Evolutionary conservation across 2,329 filamentous ascomycete genomes (phyloP).

Genomic region (Tolypocladium capitatum): DNA sequence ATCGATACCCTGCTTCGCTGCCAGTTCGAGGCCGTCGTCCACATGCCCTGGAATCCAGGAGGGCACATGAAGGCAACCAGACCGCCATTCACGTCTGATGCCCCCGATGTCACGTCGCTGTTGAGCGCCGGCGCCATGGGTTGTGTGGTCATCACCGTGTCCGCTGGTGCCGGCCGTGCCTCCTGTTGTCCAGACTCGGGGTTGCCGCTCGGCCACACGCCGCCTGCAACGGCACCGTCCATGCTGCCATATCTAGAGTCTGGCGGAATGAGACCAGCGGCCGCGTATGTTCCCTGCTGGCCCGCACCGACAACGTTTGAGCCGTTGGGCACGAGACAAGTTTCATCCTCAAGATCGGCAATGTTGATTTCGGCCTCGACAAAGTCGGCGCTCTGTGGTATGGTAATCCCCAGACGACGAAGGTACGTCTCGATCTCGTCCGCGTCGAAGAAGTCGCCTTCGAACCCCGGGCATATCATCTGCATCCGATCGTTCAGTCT

Average conservation of each 20-base stretch:
- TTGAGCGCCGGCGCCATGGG: not conserved
- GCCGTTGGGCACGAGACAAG: not conserved
- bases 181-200: not conserved
- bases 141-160: not conserved
- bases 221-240: not conserved
- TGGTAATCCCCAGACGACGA: conserved; percentile 45
- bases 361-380: conserved; percentile 44
- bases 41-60: conserved; percentile 2
- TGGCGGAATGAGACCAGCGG: not conserved
- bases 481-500: conserved; percentile 33
- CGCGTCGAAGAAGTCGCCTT: conserved; percentile 65
- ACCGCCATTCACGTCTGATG: not conserved
- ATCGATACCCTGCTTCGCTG: conserved; percentile 20
- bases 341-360: conserved; percentile 18
- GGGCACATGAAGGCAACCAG: conserved; percentile 2
- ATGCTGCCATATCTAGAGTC: conserved; percentile 2
- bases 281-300: not conserved
- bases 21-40: conserved; percentile 8
- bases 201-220: conserved; percentile 1
- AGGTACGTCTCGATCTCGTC: conserved; percentile 68
- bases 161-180: not conserved
- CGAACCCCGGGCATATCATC: conserved; percentile 46
- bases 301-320: not conserved
- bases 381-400: conserved; percentile 47
- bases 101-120: not conserved